Conservation (phyloP, 2,329 filamentous ascomycete genomes). For the Exutisphaerella laricina region DNA sequence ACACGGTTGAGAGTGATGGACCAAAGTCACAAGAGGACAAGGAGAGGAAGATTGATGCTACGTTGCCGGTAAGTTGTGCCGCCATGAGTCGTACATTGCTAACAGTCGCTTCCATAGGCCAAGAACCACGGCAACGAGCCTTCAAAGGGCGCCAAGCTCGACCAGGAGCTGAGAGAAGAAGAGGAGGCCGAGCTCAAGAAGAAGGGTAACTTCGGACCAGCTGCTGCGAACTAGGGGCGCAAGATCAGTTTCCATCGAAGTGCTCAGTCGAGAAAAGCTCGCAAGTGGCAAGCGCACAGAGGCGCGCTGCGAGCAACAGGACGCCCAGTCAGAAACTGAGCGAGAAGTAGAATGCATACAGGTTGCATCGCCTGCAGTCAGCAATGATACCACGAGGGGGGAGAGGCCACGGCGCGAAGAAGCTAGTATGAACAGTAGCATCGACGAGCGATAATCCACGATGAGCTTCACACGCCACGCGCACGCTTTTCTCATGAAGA, state of each 20-base stretch:
- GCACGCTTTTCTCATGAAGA: too few relatives aligned
- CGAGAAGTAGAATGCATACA: too few relatives aligned
- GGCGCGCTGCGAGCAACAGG: too few relatives aligned
- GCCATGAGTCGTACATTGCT: not conserved
- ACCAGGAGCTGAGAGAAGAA: constrained; percentile 62
- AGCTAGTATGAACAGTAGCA: too few relatives aligned
- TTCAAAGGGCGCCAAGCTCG: constrained; percentile 65
- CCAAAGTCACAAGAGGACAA: constrained; percentile 35
- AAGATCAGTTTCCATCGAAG: not conserved
- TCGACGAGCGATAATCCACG: too few relatives aligned
- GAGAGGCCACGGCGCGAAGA: too few relatives aligned
- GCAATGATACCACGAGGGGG: too few relatives aligned
- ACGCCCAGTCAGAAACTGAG: too few relatives aligned
- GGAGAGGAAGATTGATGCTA: constrained; percentile 55
- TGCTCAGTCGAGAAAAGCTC: not conserved
- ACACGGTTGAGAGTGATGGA: constrained; percentile 36
- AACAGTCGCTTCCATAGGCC: constrained; percentile 40
- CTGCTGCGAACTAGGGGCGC: too few relatives aligned
- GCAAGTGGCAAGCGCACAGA: not conserved
- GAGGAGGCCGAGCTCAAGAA: constrained; percentile 59
- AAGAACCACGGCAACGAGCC: constrained; percentile 67
- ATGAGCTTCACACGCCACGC: too few relatives aligned
- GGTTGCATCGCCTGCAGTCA: too few relatives aligned
- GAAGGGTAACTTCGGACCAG: constrained; percentile 49
- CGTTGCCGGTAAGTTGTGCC: constrained; percentile 33